Evolutionary conservation across 805 yeast species (phyloP), one percentile per base, ranked within the genome.

Genomic region (Spathaspora gorwiae): DNA sequence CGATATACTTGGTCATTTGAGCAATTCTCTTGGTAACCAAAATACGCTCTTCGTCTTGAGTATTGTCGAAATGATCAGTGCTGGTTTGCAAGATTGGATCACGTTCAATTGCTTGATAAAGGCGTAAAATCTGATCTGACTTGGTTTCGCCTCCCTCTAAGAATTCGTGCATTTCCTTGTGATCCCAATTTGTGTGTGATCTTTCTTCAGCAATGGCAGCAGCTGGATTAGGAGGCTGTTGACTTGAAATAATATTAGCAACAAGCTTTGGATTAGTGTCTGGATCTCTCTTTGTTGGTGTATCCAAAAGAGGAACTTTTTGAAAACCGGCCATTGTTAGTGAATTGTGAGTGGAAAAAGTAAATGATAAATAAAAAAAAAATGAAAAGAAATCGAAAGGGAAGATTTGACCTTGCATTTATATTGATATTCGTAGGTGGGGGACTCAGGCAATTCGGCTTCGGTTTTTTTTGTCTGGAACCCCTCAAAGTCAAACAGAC

Each of bases 71-170:
- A 52, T 70, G 67, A 26, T 51, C 45, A 45, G 54, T 55, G 19
- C 54, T 53, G 14, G 70, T 57, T 8, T 56, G 56, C 43, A 70
- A 57, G 27, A 67, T 53, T 0, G 73, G 70, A 52, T 70, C 73
- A 37, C 73, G 52, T 54, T 70, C 75, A 48, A 70, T 55, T 27
- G 61, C 56, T 54, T 60, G 62, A 54, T 59, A 62, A 39, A 70
- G 55, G 26, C 54, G 53, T 43, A 61, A 48, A 37, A 66, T 52
- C 47, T 59, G 49, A 37, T 50, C 45, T 5, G 73, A 62, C 45
- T 65, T 66, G 35, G 61, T 62, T 3, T 53, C 53, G 11, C 62
- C 52, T 12, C 73, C 73, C 48, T 69, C 75, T 46, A 69, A 54
- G 44, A 68, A 61, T 38, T 57, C 49, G 52, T 66, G 67, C 69